phyloP scores from a whole-genome alignment of 2,329 filamentous ascomycete species.

The Scedosporium boydii region DNA sequence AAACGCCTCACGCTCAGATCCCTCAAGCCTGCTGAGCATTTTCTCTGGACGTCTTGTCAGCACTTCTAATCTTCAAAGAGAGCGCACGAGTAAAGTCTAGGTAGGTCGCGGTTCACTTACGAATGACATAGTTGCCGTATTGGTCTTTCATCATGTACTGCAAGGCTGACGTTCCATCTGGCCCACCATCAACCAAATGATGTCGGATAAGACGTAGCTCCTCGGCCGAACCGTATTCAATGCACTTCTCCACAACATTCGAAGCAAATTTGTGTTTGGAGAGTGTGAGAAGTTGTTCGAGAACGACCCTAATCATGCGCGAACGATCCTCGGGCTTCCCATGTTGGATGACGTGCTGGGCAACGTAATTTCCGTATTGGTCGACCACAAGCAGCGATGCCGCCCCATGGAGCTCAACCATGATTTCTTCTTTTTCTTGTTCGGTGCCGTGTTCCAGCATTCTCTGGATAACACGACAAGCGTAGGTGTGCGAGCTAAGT shows the following conservation, averaged over 20 bases:
- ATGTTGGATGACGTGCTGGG: constrained; percentile 79
- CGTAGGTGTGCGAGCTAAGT: constrained; percentile 72
- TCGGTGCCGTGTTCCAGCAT: constrained; percentile 77
- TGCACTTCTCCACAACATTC: constrained; percentile 93
- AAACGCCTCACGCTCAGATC: constrained; percentile 48
- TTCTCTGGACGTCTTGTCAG: constrained; percentile 52
- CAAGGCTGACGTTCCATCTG: constrained; percentile 59
- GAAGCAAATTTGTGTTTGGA: constrained; percentile 96
- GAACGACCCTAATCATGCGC: constrained; percentile 65
- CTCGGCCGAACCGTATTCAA: constrained; percentile 52
- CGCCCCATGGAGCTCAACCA: constrained; percentile 69
- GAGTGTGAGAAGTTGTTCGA: constrained; percentile 58
- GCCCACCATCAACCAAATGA: constrained; percentile 33
- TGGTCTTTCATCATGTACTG: constrained; percentile 77
- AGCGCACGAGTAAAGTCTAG: neutral
- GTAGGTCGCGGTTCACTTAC: constrained; percentile 43
- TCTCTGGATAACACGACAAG: constrained; percentile 86
- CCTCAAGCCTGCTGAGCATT: constrained; percentile 56
- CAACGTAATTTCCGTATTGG: constrained; percentile 93
- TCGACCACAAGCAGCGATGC: constrained; percentile 68
- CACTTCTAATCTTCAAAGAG: neutral
- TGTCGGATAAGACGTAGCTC: constrained; percentile 63
- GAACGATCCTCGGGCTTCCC: constrained; percentile 64
- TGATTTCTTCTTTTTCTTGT: constrained; percentile 59
- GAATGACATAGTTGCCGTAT: constrained; percentile 93